A percentile compares a stretch with the other conserved stretches of the same genome.
These are phyloP conservation scores for Phaeoacremonium minimum DNA, from an alignment of 2,329 filamentous ascomycete genomes.

Conservation along the genomic window DNA sequence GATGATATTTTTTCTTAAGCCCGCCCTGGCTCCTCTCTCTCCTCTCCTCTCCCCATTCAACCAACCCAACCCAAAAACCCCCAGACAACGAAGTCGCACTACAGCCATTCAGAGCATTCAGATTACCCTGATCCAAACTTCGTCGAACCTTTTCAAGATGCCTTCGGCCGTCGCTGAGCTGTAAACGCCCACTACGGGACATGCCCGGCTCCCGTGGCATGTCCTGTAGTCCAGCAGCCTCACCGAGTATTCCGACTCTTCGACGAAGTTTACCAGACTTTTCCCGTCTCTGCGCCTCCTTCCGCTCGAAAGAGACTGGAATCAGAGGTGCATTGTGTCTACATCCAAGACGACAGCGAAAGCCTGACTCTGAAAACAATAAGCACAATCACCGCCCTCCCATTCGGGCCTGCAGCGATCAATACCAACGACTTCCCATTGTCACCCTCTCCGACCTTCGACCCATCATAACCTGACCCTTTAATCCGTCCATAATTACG, in stretches of 20 bases:
- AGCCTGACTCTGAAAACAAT: constrained; percentile 32
- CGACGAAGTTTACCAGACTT: constrained; percentile 66
- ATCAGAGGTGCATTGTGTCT: constrained; percentile 16
- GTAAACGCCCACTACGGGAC: constrained; percentile 84
- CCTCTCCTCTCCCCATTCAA: constrained; percentile 25
- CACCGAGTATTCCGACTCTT: constrained; percentile 67
- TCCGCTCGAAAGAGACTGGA: constrained; percentile 18
- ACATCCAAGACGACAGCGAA: constrained; percentile 14
- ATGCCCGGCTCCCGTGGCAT: constrained; percentile 44
- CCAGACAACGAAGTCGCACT: constrained; percentile 66
- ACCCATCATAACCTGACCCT: too few relatives aligned
- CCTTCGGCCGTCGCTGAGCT: constrained; percentile 82
- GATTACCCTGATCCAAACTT: constrained; percentile 47
- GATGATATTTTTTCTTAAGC: constrained; percentile 13
- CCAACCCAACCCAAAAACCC: constrained; percentile 26
- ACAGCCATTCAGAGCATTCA: constrained; percentile 27
- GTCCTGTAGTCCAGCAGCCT: constrained; percentile 82
- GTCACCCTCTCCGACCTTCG: background rate
- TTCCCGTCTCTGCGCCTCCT: constrained; percentile 36
- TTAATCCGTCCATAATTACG: too few relatives aligned
- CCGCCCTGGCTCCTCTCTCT: constrained; percentile 22
- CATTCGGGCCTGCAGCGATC: constrained; percentile 6
- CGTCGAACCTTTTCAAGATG: constrained; percentile 63
- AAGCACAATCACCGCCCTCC: constrained; percentile 13
- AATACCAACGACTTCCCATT: constrained; percentile 1